Conservation (phyloP, 148 eudicot species). For the Nepenthes mirabilis region DNA sequence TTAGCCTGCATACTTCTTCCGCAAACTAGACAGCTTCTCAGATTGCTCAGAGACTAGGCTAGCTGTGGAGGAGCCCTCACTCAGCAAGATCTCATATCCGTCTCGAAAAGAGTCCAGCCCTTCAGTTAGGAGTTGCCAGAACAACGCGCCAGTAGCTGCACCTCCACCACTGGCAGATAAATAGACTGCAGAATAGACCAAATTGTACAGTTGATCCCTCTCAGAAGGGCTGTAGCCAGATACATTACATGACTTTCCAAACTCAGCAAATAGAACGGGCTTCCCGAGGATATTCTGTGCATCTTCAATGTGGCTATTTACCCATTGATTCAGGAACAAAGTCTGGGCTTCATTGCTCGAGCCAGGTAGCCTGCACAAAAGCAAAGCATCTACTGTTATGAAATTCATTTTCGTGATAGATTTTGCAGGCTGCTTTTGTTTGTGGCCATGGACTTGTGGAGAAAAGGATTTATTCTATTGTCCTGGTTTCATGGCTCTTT, state of each 20-base stretch:
- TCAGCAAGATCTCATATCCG: constrained; percentile 45
- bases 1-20: neutral
- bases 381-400: neutral
- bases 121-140: constrained; percentile 52
- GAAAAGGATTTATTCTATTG: too few relatives aligned
- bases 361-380: neutral
- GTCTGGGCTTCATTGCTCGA: neutral
- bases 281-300: constrained; percentile 33
- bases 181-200: constrained; percentile 28
- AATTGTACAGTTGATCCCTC: constrained; percentile 24
- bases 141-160: constrained; percentile 48
- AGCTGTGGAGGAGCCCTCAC: constrained; percentile 23
- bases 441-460: neutral
- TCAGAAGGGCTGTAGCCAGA: constrained; percentile 16
- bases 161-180: constrained; percentile 38
- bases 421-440: neutral
- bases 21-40: neutral
- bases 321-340: neutral
- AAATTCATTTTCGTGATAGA: neutral
- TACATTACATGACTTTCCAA: constrained; percentile 46
- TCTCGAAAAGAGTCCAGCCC: constrained; percentile 40
- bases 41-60: neutral
- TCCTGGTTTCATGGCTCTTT: too few relatives aligned
- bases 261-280: constrained; percentile 52
- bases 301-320: constrained; percentile 35